Evolutionary conservation across 441 rosid species (phyloP).

Genomic region (Aquilaria agallochum): DNA sequence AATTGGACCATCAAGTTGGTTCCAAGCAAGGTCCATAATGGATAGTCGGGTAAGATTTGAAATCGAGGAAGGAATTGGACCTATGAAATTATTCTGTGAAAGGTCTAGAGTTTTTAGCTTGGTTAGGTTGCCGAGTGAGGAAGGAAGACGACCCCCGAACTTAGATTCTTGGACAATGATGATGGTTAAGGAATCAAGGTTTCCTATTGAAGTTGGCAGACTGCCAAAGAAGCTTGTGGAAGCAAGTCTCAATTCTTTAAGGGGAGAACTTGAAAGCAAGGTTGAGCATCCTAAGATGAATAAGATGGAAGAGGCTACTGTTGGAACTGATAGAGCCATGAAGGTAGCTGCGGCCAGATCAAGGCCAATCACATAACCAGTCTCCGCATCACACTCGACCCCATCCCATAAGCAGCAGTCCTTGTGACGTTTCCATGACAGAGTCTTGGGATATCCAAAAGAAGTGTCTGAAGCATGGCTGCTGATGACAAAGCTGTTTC

Average conservation of each 20-base stretch:
- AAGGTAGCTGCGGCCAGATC: too few species aligned
- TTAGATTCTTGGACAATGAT: neutral
- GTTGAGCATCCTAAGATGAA: neutral
- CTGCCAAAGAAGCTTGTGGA: neutral
- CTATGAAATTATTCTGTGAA: neutral
- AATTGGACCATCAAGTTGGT: neutral
- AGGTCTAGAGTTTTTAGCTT: neutral
- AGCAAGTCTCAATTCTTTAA: too few species aligned
- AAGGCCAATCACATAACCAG: too few species aligned
- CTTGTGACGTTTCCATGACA: too few species aligned
- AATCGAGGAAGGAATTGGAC: neutral
- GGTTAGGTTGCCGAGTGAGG: conserved; percentile 3
- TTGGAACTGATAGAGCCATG: too few species aligned
- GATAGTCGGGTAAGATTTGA: conserved; percentile 3
- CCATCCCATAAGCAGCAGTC: too few species aligned
- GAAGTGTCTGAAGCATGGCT: too few species aligned
- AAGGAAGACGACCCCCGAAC: neutral
- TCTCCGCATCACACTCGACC: too few species aligned
- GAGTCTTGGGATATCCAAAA: too few species aligned
- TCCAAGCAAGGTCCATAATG: neutral
- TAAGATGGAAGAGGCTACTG: neutral
- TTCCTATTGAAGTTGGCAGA: neutral
- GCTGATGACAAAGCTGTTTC: too few species aligned
- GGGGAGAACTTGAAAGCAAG: conserved; percentile 1
- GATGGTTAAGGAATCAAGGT: neutral